Percentiles rank a stretch among this genome's conserved stretches.
phyloP scores from a whole-genome alignment of 2,329 filamentous ascomycete species.

The Rutstroemia sp. region DNA sequence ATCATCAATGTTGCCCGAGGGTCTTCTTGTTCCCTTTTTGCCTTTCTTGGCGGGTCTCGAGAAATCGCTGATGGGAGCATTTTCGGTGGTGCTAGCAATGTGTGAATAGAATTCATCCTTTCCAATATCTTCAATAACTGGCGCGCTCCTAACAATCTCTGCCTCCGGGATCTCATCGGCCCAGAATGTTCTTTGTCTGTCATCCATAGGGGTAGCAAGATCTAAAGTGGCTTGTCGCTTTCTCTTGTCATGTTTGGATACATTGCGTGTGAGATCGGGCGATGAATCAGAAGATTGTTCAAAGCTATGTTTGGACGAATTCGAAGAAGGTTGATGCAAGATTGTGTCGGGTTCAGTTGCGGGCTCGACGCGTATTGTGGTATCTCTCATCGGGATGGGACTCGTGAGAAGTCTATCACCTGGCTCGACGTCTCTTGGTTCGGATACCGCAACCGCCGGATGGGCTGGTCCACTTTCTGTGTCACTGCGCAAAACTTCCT shows the following conservation, averaged over 20 bases:
- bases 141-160: constrained; percentile 20
- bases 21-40: constrained; percentile 33
- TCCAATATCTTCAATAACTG: constrained; percentile 26
- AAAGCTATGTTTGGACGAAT: background rate
- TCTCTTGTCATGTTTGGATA: constrained; percentile 28
- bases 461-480: constrained; percentile 12
- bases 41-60: constrained; percentile 30
- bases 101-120: constrained; percentile 27
- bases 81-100: constrained; percentile 23
- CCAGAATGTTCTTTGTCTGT: constrained; percentile 22
- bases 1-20: constrained; percentile 8
- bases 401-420: background rate
- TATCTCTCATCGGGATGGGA: background rate
- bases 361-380: background rate
- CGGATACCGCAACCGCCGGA: background rate
- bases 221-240: constrained; percentile 24
- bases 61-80: constrained; percentile 20
- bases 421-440: background rate
- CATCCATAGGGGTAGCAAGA: constrained; percentile 8
- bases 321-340: background rate
- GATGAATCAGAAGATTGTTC: constrained; percentile 3
- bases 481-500: constrained; percentile 10
- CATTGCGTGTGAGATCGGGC: constrained; percentile 12
- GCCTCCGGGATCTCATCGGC: constrained; percentile 27
- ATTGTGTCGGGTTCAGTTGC: background rate